Base-by-base conservation (phyloP, 495 filamentous ascomycete genomes). In the Delitschia confertaspora region DNA sequence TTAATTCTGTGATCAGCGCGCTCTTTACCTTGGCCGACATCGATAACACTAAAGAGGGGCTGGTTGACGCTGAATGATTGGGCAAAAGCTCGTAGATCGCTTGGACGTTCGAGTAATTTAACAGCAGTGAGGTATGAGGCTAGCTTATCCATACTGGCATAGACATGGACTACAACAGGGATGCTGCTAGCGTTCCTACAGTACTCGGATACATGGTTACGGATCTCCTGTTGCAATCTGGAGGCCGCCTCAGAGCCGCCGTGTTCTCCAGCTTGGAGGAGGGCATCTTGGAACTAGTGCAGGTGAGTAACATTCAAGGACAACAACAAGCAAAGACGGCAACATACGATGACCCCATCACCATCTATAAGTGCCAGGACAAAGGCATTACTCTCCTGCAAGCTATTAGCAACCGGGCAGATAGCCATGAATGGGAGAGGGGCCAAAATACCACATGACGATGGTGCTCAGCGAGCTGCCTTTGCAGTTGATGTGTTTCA, bases 1-100 rank as follows among this genome's bases (percentile, higher is more conserved):
- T 59, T 62, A 29, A 64, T 51, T 43, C 57, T 65, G 47, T 63
- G 56, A 39, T 66, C 63, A 11, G 63, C 63, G 20, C 62, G 42
- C 42, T 66, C 63, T 41, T 66, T 66, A 25, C 63, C 63, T 26
- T 44, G 45, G 3, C 63, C 63, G 16, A 63, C 63, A 38, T 66
- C 63, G 33, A 66, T 53, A 45, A 66, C 57, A 47, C 45, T 63
- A 56, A 63, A 66, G 29, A 64, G 48, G 0, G 60, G 55, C 37
- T 66, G 63, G 38, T 60, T 60, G 23, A 58, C 44, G 16, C 54
- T 53, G 55, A 66, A 66, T 14, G 47, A 34, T 10, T 56, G 60
- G n/a, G 52, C 56, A 41, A 66, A 66, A 3, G 36, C 42, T 4
- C 55, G 37, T 6, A 64, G 38, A 16, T 66, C 60, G 30, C 43